Evolutionary conservation across 208 protist genomes (phyloP), one percentile per base, ranked within the genome.

Genomic region (Angomonas ambiguus): DNA sequence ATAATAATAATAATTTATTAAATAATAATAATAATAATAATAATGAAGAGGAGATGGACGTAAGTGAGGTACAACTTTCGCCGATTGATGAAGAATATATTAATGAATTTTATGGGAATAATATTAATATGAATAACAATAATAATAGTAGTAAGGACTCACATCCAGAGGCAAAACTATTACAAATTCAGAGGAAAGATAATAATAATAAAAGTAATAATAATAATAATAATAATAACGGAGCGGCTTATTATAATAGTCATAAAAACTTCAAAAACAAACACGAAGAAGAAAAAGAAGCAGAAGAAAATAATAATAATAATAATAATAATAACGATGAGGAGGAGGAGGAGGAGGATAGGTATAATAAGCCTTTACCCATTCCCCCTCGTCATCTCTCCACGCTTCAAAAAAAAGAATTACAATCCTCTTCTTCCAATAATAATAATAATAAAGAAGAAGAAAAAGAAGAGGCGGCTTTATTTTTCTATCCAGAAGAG

Each of bases 361-460:
- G n/a, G n/a, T 8, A 56, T 56, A 5, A 56, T 45, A 45, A 45
- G 16, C 38, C 38, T 45, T 16, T 45, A 8, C 8, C 11, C 16
- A 45, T 45, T 45, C 38, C 38, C 38, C 8, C 16, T 16, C 8
- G 16, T 8, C 38, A 45, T 45, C 38, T 45, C 38, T 45, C 38
- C 38, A 45, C 38, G 18, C 41, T 68, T 71, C 64, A 57, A 16
- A 48, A 11, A 56, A 55, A 20, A 10, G 45, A 48, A 48, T 20
- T 48, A 34, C 22, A 24, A 53, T 0, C 67, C 49, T 68, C 62
- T 69, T 68, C n/a, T 66, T 67, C 57, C 38, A 22, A 51, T 18
- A 20, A 25, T 32, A 65, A 42, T 63, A 32, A 34, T 61, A 69
- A n/a, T 74, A 56, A 38, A 35, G 24, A 31, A 69, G 38, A 45